Conservation (phyloP, 2,329 filamentous ascomycete species). For the Trichothecium roseum region DNA sequence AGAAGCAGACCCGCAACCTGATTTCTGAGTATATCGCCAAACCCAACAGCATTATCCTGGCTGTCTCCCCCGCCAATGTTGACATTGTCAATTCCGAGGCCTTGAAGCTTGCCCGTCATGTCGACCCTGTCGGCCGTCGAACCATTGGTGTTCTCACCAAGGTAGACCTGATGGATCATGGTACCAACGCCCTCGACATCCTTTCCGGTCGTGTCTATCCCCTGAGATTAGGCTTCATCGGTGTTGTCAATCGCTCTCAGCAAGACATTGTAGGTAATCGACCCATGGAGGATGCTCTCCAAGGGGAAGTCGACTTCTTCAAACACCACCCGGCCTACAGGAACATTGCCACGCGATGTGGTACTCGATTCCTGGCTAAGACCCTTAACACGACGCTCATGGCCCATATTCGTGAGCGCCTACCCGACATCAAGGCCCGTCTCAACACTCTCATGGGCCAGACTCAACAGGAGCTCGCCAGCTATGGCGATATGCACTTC, state of each 20-base stretch:
- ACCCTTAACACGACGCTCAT: slow-evolving; percentile 92
- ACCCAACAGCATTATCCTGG: slow-evolving; percentile 94
- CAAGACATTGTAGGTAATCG: slow-evolving; percentile 97
- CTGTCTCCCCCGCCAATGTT: slow-evolving; percentile 94
- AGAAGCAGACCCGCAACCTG: slow-evolving; percentile 93
- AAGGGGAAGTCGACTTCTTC: slow-evolving; percentile 90
- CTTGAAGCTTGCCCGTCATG: slow-evolving; percentile 90
- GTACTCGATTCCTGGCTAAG: slow-evolving; percentile 89
- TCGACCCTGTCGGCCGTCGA: slow-evolving; percentile 85
- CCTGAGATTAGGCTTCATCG: slow-evolving; percentile 93
- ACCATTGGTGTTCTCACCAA: slow-evolving; percentile 97
- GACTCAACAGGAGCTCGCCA: slow-evolving; percentile 94
- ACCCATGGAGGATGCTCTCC: slow-evolving; percentile 82
- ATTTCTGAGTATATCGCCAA: slow-evolving; percentile 98
- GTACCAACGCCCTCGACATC: slow-evolving; percentile 94
- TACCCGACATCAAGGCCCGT: slow-evolving; percentile 96
- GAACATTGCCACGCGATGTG: slow-evolving; percentile 88
- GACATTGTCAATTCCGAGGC: slow-evolving; percentile 98
- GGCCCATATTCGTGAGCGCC: slow-evolving; percentile 86
- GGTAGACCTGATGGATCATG: slow-evolving; percentile 96
- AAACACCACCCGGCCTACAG: slow-evolving; percentile 93
- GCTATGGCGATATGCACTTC: slow-evolving; percentile 96
- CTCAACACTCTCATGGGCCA: slow-evolving; percentile 99
- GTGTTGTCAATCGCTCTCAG: slow-evolving; percentile 94
- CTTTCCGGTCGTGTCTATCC: slow-evolving; percentile 96